Base-by-base conservation (phyloP, 2,329 filamentous ascomycete species). In the Periconia macrospinosa region DNA sequence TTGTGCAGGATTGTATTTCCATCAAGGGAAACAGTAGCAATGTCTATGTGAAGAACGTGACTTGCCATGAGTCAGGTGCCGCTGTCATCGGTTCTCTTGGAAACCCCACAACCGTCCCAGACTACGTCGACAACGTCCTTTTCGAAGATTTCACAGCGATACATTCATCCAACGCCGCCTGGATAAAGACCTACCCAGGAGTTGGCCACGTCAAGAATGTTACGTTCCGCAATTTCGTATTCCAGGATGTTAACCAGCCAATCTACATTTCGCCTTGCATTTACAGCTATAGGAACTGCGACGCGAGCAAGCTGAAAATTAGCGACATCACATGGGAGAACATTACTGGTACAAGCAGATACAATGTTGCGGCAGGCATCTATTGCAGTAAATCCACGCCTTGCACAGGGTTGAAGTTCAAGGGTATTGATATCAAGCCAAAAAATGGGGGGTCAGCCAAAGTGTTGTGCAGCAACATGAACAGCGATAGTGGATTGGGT, bases 21-120 rank as follows among this genome's bases (percentile, higher is more conserved):
- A 81, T 83, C 7, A 86, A 86, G 66, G 80, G 82, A 8, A 86
- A 86, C 61, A 82, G 81, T 8, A 79, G 78, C 19, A 81, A 85
- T 53, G 72, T 86, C 30, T 78, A 83, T 47, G 82, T 86, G 6
- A 76, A 83, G 56, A 85, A 84, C 30, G 78, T 85, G 66, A 85
- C 83, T 73, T 86, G 83, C 63, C 83, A 86, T 58, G 82, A 82
- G 57, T 83, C 79, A 0, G 80, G 84, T 52, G 83, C 82, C 9
- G 79, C 84, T 58, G 79, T 76, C 15, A 84, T 86, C 72, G 83
- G 83, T 0, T 82, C 79, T 1, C 79, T 86, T 14, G 83, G 83
- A 0, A 82, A 86, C 61, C 85, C 85, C 46, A 60, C 75, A 0
- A 82, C 79, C 11, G 80, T 83, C 46, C 75, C 78, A 56, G 82